Conservation (phyloP, 2,329 filamentous ascomycete genomes). For the Mollisiaceae sp. region DNA sequence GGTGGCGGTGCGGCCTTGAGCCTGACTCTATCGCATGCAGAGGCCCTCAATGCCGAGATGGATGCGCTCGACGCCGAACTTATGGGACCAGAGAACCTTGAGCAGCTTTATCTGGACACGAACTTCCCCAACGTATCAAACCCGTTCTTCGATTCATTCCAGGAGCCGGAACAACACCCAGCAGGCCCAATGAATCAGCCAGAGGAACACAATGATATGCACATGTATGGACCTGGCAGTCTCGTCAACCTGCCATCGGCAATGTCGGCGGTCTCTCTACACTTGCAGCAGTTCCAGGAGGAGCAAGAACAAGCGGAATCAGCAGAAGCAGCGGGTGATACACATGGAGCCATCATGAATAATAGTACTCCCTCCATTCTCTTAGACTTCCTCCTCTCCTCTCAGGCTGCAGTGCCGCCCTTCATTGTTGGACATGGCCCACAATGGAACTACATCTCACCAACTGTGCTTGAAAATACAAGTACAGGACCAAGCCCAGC, state of each 20-base stretch:
- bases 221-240: conserved; percentile 11
- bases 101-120: conserved; percentile 17
- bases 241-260: conserved; percentile 33
- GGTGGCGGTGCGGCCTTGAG: conserved; percentile 36
- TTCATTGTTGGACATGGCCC: conserved; percentile 13
- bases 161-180: conserved; percentile 7
- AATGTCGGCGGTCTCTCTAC: conserved; percentile 39
- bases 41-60: conserved; percentile 33
- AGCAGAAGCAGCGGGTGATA: conserved; percentile 26
- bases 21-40: conserved; percentile 32
- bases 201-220: neutral
- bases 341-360: conserved; percentile 30
- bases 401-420: neutral
- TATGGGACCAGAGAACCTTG: conserved; percentile 34
- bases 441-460: conserved; percentile 19
- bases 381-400: conserved; percentile 26
- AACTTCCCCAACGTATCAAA: conserved; percentile 3
- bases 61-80: conserved; percentile 36
- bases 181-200: conserved; percentile 3
- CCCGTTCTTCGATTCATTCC: conserved; percentile 8
- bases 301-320: conserved; percentile 37
- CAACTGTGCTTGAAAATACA: conserved; percentile 19
- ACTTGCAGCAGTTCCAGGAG: conserved; percentile 41
- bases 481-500: conserved; percentile 9
- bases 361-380: conserved; percentile 40